Percentiles rank a stretch among this genome's conserved stretches.
These are phyloP conservation scores for Trichoderma virens DNA, from an alignment of 495 filamentous ascomycete genomes.

Conservation along the genomic window DNA sequence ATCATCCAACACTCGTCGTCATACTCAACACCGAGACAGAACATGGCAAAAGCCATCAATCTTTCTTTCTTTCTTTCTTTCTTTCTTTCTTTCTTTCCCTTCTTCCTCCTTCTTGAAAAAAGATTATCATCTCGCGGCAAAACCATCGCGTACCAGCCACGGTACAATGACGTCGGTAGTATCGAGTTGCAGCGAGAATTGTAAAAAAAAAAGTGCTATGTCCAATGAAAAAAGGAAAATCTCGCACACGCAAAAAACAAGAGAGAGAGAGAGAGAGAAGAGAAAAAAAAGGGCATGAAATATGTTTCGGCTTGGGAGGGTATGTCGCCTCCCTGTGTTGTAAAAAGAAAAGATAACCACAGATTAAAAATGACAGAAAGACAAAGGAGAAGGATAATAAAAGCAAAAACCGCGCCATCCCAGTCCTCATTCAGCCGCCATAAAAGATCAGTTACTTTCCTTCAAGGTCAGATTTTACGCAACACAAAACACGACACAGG, in stretches of 20 bases:
- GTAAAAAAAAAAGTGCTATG: not conserved
- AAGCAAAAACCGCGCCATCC: conserved; percentile 9
- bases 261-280: conserved; percentile 1
- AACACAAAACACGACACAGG: not conserved
- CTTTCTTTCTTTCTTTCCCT: not conserved
- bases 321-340: not conserved
- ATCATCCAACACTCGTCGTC: not conserved
- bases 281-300: not conserved
- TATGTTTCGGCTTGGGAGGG: conserved; percentile 1
- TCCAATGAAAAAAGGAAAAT: not conserved
- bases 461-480: conserved; percentile 2
- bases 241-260: conserved; percentile 10
- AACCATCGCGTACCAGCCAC: not conserved
- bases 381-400: conserved; percentile 8
- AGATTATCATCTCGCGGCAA: not conserved
- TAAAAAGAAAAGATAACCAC: conserved; percentile 11
- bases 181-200: not conserved
- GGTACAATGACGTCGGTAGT: not conserved
- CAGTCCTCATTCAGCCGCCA: conserved; percentile 6
- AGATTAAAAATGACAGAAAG: not conserved
- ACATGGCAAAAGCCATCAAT: not conserved
- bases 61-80: not conserved
- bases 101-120: not conserved
- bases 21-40: not conserved
- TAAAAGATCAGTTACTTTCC: not conserved